These are phyloP conservation scores for Magnolia officinalis DNA, from an alignment of 164 flowering plant species.

Conservation along the genomic window DNA sequence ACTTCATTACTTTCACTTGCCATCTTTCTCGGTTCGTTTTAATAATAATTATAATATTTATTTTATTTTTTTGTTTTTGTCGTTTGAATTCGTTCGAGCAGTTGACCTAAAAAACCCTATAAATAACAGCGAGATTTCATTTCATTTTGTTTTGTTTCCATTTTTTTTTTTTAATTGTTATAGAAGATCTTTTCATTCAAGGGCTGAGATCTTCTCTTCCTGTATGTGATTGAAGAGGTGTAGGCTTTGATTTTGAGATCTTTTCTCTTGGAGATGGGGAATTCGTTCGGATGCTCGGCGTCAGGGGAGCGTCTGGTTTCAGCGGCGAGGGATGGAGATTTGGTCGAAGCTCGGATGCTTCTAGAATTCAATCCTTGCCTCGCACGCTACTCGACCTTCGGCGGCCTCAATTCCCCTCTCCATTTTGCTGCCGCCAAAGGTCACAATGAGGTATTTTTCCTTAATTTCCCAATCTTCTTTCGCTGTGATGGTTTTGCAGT, in stretches of 20 bases:
- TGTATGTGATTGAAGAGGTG: neutral
- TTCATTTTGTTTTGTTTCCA: too few species aligned
- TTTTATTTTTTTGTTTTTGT: too few species aligned
- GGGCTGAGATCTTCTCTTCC: neutral
- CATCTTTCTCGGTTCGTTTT: too few species aligned
- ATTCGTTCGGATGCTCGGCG: conserved; percentile 96
- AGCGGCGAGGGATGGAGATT: conserved; percentile 94
- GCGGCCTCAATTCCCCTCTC: conserved; percentile 87
- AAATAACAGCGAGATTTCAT: too few species aligned
- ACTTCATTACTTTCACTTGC: too few species aligned
- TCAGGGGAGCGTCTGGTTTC: conserved; percentile 92
- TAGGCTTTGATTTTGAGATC: neutral
- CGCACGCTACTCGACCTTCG: conserved; percentile 89
- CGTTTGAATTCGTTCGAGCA: too few species aligned
- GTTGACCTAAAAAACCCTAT: too few species aligned
- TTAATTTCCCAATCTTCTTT: neutral
- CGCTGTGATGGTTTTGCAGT: neutral
- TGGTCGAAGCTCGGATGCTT: conserved; percentile 89
- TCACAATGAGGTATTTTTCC: conserved; percentile 70
- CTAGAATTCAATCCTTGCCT: conserved; percentile 86
- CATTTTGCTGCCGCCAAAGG: conserved; percentile 92
- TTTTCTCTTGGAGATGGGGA: conserved; percentile 47
- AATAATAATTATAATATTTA: too few species aligned
- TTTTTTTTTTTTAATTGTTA: too few species aligned
- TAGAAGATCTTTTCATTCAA: too few species aligned